Conservation (phyloP, 176 grass and related monocot species). For the Stipa capillata region DNA sequence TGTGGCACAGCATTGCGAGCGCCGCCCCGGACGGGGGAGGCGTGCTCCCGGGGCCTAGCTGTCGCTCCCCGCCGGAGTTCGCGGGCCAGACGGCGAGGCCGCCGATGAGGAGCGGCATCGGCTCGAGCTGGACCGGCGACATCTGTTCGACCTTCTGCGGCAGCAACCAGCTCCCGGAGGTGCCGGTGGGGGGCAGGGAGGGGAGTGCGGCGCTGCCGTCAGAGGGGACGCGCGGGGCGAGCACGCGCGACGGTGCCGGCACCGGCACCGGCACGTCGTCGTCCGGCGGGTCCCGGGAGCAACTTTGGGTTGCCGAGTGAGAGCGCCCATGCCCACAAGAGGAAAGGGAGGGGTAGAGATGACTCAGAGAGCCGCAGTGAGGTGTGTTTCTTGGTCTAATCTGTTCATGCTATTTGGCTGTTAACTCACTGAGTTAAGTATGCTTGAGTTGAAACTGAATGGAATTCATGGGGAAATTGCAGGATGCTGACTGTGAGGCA, state of each 20-base stretch:
- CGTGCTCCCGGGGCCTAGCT: background rate
- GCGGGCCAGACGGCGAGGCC: background rate
- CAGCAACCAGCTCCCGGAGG: constrained; percentile 34
- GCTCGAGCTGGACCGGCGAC: constrained; percentile 23
- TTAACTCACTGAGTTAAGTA: background rate
- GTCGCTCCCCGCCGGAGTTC: background rate
- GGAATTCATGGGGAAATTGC: constrained; percentile 29
- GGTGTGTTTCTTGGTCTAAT: constrained; percentile 29
- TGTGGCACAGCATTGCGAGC: constrained; percentile 48
- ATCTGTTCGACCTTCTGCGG: constrained; percentile 45
- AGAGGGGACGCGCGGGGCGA: background rate
- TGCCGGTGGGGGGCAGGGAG: background rate
- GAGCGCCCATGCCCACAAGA: constrained; percentile 28
- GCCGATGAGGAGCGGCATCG: constrained; percentile 18
- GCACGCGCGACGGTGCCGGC: constrained; percentile 16
- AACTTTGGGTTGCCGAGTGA: constrained; percentile 33
- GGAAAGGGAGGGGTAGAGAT: constrained; percentile 38
- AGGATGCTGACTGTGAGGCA: constrained; percentile 61
- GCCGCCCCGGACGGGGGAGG: background rate
- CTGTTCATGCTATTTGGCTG: background rate
- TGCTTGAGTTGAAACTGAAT: background rate
- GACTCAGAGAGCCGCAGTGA: constrained; percentile 52
- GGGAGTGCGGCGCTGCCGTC: constrained; percentile 22
- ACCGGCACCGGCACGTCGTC: constrained; percentile 36
- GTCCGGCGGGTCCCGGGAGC: constrained; percentile 57